phyloP scores from a whole-genome alignment of 176 grass and related monocot species.

The Guadua angustifolia region DNA sequence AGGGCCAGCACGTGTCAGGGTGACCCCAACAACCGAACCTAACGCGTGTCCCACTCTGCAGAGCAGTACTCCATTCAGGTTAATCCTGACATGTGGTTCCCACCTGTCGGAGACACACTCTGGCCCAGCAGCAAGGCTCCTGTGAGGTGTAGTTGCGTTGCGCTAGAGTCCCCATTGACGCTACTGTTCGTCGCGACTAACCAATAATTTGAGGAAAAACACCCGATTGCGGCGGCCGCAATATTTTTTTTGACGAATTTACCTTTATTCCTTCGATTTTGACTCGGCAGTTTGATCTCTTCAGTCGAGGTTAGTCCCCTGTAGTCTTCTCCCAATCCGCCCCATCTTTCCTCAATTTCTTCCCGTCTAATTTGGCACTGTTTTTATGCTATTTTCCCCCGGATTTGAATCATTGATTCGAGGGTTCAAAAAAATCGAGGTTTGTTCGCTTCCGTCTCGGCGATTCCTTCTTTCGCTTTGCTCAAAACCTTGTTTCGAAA shows the following conservation, averaged over 20 bases:
- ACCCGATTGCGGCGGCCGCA: conserved; percentile 36
- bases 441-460: background rate
- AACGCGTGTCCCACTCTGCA: background rate
- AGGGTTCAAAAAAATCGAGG: background rate
- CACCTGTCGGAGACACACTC: background rate
- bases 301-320: conserved; percentile 43
- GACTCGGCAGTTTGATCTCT: conserved; percentile 16
- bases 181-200: conserved; percentile 37
- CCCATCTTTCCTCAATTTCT: background rate
- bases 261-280: background rate
- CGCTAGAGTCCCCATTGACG: conserved; percentile 4
- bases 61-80: too few relatives aligned
- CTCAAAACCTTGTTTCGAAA: background rate
- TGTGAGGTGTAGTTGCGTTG: background rate
- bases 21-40: background rate
- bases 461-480: background rate
- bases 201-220: conserved; percentile 32
- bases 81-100: background rate
- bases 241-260: background rate
- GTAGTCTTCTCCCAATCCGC: background rate
- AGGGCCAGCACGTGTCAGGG: background rate
- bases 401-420: background rate
- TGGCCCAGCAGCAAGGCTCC: background rate
- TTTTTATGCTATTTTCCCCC: background rate
- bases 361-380: background rate